These are phyloP conservation scores for Hypoxylon sp. DNA, from an alignment of 2,329 filamentous ascomycete genomes.

Conservation along the genomic window DNA sequence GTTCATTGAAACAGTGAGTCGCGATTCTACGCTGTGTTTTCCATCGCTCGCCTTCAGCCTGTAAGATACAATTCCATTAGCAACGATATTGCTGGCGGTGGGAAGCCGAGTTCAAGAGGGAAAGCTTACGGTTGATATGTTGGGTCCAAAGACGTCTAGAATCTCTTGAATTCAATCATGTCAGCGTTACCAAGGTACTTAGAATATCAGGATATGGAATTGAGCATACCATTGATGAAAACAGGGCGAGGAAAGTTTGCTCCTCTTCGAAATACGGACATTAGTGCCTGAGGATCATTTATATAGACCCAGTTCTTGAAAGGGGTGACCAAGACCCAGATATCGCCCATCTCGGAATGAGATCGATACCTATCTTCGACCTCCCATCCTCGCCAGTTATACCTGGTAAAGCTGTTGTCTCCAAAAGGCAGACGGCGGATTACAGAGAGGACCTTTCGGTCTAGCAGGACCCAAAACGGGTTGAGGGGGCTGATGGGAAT, in stretches of 20 bases:
- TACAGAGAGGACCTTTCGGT: conserved; percentile 42
- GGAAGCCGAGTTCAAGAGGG: neutral
- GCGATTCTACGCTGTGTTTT: conserved; percentile 47
- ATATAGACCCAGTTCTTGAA: conserved; percentile 40
- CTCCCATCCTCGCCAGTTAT: conserved; percentile 45
- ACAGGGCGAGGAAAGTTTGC: conserved; percentile 39
- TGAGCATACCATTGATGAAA: conserved; percentile 18
- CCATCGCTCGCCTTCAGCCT: conserved; percentile 41
- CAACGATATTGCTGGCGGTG: neutral
- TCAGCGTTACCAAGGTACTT: neutral
- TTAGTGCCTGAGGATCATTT: conserved; percentile 31
- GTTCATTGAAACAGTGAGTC: conserved; percentile 48
- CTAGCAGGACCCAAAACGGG: conserved; percentile 50
- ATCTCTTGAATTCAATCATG: conserved; percentile 15
- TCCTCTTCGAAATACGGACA: conserved; percentile 29
- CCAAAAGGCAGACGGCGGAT: conserved; percentile 45
- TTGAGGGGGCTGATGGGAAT: conserved; percentile 52
- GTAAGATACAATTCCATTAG: neutral
- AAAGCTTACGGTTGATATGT: conserved; percentile 38
- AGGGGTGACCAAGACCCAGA: conserved; percentile 39
- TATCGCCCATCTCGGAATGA: conserved; percentile 42
- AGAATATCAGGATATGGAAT: neutral
- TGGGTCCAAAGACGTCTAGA: conserved; percentile 42
- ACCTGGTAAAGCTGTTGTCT: conserved; percentile 47
- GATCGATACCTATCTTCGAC: conserved; percentile 38